Base-by-base conservation (phyloP, 139 green algal species). In the Trebouxia sp. region DNA sequence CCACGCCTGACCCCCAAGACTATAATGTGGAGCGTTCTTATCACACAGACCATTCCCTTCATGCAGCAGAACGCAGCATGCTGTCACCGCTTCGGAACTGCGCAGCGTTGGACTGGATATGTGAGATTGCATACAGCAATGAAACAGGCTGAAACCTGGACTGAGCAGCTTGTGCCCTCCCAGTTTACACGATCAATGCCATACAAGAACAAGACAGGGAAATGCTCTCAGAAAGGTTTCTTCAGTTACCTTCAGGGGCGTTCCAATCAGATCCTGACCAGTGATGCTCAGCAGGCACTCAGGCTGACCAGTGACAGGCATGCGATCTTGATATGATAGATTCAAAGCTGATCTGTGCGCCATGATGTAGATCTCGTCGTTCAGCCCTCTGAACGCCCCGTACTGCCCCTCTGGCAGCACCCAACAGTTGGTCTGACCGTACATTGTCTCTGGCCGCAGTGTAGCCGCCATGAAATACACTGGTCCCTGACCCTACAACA, bases 391-490 rank as follows among this genome's bases (percentile, higher is more conserved):
- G 89, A 90, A 98, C 0, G 94, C 96, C 43, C 92, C 96, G 76
- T 99, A 99, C 48, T 97, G 78, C 22, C 97, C 97, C 24, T 98
- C 93, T 0, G 97, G 97, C 85, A 99, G 90, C n/a, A 92, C 91
- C 97, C 97, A 99, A 84, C 87, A 95, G 89, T 99, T 99, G 75
- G 95, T 98, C 90, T 99, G 96, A 37, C 97, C 97, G 79, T 97
- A 98, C 96, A 99, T 99, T n/a, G 97, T 99, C 88, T 99, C 97
- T 0, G 96, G 96, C 0, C 97, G 88, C 81, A 99, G 89, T 22
- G 97, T 99, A 53, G 96, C 97, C 0, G 96, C 95, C 85, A 98
- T 82, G 12, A 99, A 85, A 87, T 88, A 99, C 17, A 99, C 91
- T 0, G 79, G 32, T 26, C 88, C 90, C 74, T 91, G 83, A 67